Conservation (phyloP, 805 yeast genomes). For the Kodamaea leandrae region DNA sequence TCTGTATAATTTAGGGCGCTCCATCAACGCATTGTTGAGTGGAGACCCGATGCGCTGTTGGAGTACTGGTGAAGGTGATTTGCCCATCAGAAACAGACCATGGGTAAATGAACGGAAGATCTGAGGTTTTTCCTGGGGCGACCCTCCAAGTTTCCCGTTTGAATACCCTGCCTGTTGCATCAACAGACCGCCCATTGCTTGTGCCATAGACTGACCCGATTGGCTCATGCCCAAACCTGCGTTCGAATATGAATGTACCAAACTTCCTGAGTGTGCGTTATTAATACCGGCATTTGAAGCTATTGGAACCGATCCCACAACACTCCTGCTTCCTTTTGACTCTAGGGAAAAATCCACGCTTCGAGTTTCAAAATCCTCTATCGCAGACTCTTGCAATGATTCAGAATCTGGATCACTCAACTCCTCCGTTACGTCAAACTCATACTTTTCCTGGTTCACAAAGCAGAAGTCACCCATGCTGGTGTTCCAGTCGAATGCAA, state of each 20-base stretch:
- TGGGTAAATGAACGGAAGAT: constrained; percentile 21
- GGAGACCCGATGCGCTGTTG: constrained; percentile 16
- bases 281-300: constrained; percentile 11
- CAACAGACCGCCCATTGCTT: neutral
- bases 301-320: constrained; percentile 17
- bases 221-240: constrained; percentile 17
- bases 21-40: constrained; percentile 5
- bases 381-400: neutral
- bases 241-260: no score
- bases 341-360: neutral
- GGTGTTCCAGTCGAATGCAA: constrained; percentile 56
- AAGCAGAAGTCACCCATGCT: constrained; percentile 49
- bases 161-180: neutral
- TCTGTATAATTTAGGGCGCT: constrained; percentile 31
- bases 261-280: constrained; percentile 12
- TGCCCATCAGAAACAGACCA: constrained; percentile 15
- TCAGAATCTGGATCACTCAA: constrained; percentile 2
- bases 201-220: no score
- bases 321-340: constrained; percentile 3
- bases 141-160: no score
- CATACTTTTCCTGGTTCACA: constrained; percentile 48
- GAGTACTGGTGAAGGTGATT: constrained; percentile 23
- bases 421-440: constrained; percentile 28
- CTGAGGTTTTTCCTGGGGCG: constrained; percentile 22
- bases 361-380: constrained; percentile 4